These are phyloP conservation scores for Arachnopeziza araneosa DNA, from an alignment of 2,329 filamentous ascomycete species.

Conservation along the genomic window DNA sequence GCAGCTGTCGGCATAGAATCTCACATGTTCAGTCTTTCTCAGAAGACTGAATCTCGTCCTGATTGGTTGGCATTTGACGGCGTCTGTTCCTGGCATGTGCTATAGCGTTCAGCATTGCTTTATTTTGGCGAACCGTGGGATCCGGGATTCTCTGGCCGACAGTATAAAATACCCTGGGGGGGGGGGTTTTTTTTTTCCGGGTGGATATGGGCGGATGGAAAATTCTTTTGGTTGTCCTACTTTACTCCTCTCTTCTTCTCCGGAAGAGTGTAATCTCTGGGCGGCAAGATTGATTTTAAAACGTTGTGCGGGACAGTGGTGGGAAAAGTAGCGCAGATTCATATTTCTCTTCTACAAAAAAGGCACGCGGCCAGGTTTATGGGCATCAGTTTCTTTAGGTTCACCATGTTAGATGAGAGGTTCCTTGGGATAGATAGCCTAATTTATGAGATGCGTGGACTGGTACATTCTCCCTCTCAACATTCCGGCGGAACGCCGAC, in stretches of 20 bases:
- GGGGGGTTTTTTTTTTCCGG: not conserved
- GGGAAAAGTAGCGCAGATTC: not conserved
- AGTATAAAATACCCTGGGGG: not conserved
- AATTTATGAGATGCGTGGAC: conserved; percentile 3
- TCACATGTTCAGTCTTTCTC: not conserved
- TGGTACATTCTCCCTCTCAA: not conserved
- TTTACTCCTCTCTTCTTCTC: not conserved
- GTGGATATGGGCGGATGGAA: not conserved
- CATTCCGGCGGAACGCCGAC: no score
- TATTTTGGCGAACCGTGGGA: not conserved
- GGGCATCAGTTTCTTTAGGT: not conserved
- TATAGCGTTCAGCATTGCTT: not conserved
- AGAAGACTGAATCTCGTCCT: not conserved
- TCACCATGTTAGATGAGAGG: conserved; percentile 6
- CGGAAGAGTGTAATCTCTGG: not conserved
- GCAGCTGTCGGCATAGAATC: conserved; percentile 1
- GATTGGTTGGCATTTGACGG: not conserved
- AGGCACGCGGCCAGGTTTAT: not conserved
- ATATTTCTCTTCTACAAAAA: not conserved
- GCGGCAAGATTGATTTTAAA: conserved; percentile 5
- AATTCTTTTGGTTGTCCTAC: not conserved
- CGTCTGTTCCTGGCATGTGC: not conserved
- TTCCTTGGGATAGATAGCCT: not conserved
- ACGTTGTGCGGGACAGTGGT: not conserved
- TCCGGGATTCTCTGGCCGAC: not conserved